phyloP scores from a whole-genome alignment of 176 grass and related monocot species.

The Chrysopogon serrulatus region DNA sequence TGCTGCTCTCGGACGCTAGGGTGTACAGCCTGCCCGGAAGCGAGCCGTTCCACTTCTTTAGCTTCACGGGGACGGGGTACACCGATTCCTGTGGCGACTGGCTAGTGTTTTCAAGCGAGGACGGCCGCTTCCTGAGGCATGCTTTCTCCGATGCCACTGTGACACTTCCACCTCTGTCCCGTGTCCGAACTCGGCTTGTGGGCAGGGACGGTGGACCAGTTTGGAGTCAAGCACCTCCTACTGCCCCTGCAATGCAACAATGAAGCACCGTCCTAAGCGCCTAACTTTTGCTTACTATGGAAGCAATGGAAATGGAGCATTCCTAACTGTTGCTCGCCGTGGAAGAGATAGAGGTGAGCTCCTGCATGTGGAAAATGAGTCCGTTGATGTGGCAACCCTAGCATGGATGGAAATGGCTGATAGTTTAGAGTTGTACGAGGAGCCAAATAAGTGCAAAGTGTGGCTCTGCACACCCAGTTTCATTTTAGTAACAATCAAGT shows the following conservation, averaged over 20 bases:
- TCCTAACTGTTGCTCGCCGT: too few relatives aligned
- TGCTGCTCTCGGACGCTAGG: not conserved
- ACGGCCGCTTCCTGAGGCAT: not conserved
- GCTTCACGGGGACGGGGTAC: not conserved
- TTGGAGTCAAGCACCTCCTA: not conserved
- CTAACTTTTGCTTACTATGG: too few relatives aligned
- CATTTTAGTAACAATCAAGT: not conserved
- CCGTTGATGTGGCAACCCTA: not conserved
- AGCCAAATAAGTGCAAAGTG: not conserved
- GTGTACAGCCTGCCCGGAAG: not conserved
- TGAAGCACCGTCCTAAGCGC: too few relatives aligned
- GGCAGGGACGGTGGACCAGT: not conserved
- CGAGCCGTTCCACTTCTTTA: not conserved
- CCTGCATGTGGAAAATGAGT: too few relatives aligned
- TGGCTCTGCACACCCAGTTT: not conserved
- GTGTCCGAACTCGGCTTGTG: not conserved
- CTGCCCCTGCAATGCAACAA: too few relatives aligned
- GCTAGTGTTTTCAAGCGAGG: not conserved
- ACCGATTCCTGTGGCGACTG: not conserved
- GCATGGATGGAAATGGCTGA: not conserved
- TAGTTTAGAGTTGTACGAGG: too few relatives aligned
- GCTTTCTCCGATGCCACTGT: not conserved
- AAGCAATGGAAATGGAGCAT: too few relatives aligned
- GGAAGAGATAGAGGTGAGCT: too few relatives aligned
- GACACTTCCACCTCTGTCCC: not conserved